Evolutionary conservation across 192 early-diverging fungal genomes (phyloP), one percentile per base, ranked within the genome.

Genomic region (Helicostylum pulchrum): DNA sequence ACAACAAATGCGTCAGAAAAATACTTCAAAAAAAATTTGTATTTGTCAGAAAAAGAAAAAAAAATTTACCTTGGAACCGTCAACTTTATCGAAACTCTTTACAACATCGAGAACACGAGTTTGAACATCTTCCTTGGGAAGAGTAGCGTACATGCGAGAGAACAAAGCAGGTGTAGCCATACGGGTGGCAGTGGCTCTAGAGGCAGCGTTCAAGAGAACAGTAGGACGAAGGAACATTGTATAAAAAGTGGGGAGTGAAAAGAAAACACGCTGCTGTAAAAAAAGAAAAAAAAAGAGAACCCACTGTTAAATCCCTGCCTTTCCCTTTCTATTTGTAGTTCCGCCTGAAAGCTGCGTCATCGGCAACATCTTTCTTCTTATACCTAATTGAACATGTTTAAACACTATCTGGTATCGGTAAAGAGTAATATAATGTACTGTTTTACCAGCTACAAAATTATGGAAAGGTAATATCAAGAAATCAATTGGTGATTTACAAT

Each of bases 41-140:
- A 31, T 4, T 10, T 34, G 11, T 52, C n/a, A 44, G 26, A 26
- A 26, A 26, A 26, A 26, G 2, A 26, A 26, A 26, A 26, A 26
- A 26, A 26, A 42, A 66, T 68, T 75, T 86, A 98, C 94, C 92
- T 97, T 96, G 66, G 83, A 68, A 47, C 82, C 75, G 70, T 94
- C 90, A 71, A 99, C 92, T 84, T 99, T 99, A 74, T 95, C 94
- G 83, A 99, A 99, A 72, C 90, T 93, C 73, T 87, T 87, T 53
- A 99, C 74, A 36, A 99, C 85, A 34, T 90, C 84, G 61, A 96
- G 75, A 54, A 99, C 88, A 64, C 95, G 84, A 72, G 83, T 77
- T 83, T 97, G 85, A 70, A 99, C 85, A 53, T 83, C 79, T 52
- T 76, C 70, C 56, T 85, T 79, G 56, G 85, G 70, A 39, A 95